Percentiles rank a stretch among this genome's conserved stretches.
These are phyloP conservation scores for Saprolegnia diclina DNA, from an alignment of 352 stramenopile genomes.

Conservation along the genomic window DNA sequence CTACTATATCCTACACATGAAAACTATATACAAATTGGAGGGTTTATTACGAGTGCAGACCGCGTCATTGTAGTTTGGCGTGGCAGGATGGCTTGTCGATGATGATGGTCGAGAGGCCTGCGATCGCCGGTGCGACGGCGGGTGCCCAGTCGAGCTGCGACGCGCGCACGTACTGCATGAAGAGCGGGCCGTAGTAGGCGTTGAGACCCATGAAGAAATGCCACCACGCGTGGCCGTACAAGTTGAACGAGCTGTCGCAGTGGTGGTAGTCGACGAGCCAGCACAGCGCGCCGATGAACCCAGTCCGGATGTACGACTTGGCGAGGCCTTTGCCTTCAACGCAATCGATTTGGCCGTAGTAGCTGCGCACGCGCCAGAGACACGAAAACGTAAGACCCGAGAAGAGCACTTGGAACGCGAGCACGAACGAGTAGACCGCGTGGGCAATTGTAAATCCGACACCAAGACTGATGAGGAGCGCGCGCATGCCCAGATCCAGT, in stretches of 20 bases:
- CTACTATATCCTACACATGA: too few relatives aligned
- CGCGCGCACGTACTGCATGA: constrained; percentile 78
- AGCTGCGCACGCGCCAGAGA: constrained; percentile 41
- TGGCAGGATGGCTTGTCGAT: background rate
- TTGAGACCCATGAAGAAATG: constrained; percentile 78
- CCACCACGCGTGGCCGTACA: constrained; percentile 80
- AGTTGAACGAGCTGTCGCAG: constrained; percentile 57
- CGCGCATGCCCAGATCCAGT: constrained; percentile 39
- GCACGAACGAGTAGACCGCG: constrained; percentile 69
- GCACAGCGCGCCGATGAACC: constrained; percentile 56
- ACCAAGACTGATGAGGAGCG: constrained; percentile 49
- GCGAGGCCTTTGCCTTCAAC: constrained; percentile 47
- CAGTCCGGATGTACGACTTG: constrained; percentile 53
- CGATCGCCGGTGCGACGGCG: background rate
- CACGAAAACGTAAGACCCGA: constrained; percentile 48
- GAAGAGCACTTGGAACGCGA: constrained; percentile 75
- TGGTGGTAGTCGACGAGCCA: constrained; percentile 83
- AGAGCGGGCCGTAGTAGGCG: constrained; percentile 70
- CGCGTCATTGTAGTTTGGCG: too few relatives aligned
- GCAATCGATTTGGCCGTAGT: constrained; percentile 61
- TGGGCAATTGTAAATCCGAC: constrained; percentile 64
- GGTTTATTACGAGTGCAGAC: too few relatives aligned
- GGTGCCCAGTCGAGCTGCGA: background rate
- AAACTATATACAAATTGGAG: too few relatives aligned
- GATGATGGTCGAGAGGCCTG: background rate